Percentiles rank a stretch among this genome's conserved stretches.
These are phyloP conservation scores for Azolla pinnata DNA, from an alignment of 75 land plant genomes.

Conservation along the genomic window DNA sequence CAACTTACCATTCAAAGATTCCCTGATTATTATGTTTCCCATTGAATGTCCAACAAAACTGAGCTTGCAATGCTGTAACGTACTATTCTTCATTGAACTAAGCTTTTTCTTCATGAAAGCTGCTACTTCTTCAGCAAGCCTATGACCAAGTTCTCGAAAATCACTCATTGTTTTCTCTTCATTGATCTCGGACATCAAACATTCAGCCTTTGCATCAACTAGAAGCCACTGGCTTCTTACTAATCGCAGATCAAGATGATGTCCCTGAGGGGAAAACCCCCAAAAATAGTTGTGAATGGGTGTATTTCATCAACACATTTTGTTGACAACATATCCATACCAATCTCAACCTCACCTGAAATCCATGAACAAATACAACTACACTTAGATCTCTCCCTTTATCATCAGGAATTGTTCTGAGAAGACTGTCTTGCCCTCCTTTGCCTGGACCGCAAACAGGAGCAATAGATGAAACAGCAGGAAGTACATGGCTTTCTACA, in stretches of 20 bases:
- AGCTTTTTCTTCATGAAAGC: constrained; percentile 57
- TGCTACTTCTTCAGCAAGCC: constrained; percentile 71
- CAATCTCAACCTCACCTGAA: constrained; percentile 61
- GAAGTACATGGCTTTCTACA: constrained; percentile 49
- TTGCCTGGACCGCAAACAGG: not conserved
- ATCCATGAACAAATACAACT: constrained; percentile 87
- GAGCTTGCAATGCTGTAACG: constrained; percentile 42
- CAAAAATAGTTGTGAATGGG: too few species aligned
- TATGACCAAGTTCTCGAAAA: constrained; percentile 66
- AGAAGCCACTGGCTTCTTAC: constrained; percentile 85
- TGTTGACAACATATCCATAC: not conserved
- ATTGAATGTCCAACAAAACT: constrained; percentile 96
- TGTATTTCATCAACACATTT: too few species aligned
- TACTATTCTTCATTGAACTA: constrained; percentile 43
- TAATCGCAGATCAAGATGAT: constrained; percentile 80
- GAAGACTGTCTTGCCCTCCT: too few species aligned
- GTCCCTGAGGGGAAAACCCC: constrained; percentile 39
- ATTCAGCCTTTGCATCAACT: constrained; percentile 70
- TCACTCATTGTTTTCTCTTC: constrained; percentile 77
- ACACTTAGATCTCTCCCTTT: constrained; percentile 35
- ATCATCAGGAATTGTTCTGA: too few species aligned
- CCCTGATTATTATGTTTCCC: constrained; percentile 73
- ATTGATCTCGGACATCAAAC: constrained; percentile 71
- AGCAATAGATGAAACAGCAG: not conserved
- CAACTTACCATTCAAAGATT: constrained; percentile 55